Conservation (phyloP, 768 basidiomycete genomes). For the Lactifluus pinguis region DNA sequence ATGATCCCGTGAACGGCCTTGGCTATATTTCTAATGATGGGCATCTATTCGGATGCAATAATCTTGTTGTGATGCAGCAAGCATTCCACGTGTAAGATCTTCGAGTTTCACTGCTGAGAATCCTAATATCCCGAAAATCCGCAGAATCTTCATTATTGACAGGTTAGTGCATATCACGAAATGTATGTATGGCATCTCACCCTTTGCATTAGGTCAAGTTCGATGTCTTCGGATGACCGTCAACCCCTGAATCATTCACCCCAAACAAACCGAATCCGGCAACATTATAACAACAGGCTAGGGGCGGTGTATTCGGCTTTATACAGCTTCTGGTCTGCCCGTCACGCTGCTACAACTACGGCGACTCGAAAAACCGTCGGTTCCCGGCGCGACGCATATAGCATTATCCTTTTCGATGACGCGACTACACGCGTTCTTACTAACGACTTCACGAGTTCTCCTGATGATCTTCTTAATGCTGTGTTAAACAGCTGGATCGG, state of each 20-base stretch:
- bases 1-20: slow-evolving; percentile 24
- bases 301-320: slow-evolving; percentile 52
- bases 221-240: slow-evolving; percentile 37
- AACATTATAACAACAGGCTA: slow-evolving; percentile 36
- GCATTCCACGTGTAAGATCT: slow-evolving; percentile 24
- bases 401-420: slow-evolving; percentile 40
- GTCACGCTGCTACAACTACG: slow-evolving; percentile 30
- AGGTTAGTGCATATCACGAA: slow-evolving; percentile 29
- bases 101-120: slow-evolving; percentile 13
- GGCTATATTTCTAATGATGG: slow-evolving; percentile 51
- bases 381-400: slow-evolving; percentile 46
- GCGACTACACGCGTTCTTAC: slow-evolving; percentile 21
- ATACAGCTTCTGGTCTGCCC: slow-evolving; percentile 47
- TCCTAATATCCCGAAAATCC: neutral
- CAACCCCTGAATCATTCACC: slow-evolving; percentile 39
- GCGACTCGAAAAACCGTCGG: slow-evolving; percentile 20
- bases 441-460: slow-evolving; percentile 41
- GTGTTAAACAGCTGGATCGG: slow-evolving; percentile 29
- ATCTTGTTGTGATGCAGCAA: slow-evolving; percentile 44
- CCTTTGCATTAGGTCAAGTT: slow-evolving; percentile 37
- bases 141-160: slow-evolving; percentile 44
- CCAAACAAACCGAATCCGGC: slow-evolving; percentile 29
- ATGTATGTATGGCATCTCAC: neutral
- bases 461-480: slow-evolving; percentile 34
- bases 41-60: slow-evolving; percentile 44